A percentile compares a stretch with the other conserved stretches of the same genome.
phyloP scores from a whole-genome alignment of 352 stramenopile species.

The Globisporangium rhizosaccharum region DNA sequence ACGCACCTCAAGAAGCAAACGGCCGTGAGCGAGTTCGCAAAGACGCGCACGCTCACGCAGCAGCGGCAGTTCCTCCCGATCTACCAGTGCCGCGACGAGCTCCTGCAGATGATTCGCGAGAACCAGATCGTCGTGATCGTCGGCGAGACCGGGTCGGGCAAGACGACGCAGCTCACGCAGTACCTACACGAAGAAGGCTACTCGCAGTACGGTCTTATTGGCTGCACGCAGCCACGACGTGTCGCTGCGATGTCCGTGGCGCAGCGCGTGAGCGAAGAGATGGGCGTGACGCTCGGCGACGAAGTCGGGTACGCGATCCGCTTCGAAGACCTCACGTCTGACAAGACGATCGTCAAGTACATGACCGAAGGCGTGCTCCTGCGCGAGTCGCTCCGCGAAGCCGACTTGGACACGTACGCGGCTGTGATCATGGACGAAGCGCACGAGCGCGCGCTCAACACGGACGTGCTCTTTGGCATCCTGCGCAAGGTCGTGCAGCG shows the following conservation, averaged over 20 bases:
- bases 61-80: conserved; percentile 96
- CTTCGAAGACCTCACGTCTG: conserved; percentile 92
- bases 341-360: conserved; percentile 98
- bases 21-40: conserved; percentile 94
- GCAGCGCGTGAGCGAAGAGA: conserved; percentile 97
- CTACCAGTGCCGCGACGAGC: conserved; percentile 92
- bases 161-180: conserved; percentile 98
- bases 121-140: conserved; percentile 99
- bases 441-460: conserved; percentile 93
- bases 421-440: conserved; percentile 94
- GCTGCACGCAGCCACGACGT: conserved; percentile 96
- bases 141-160: conserved; percentile 95
- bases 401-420: conserved; percentile 84
- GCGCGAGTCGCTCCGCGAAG: conserved; percentile 91
- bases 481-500: conserved; percentile 88
- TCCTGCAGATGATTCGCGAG: conserved; percentile 96
- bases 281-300: conserved; percentile 90
- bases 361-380: conserved; percentile 91
- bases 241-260: conserved; percentile 99
- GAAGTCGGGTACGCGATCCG: conserved; percentile 92
- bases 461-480: conserved; percentile 93
- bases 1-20: conserved; percentile 91
- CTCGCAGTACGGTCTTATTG: conserved; percentile 88
- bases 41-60: conserved; percentile 93
- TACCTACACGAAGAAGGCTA: conserved; percentile 92